phyloP scores from a whole-genome alignment of 768 basidiomycete species.

The Rhizopogon sp. region DNA sequence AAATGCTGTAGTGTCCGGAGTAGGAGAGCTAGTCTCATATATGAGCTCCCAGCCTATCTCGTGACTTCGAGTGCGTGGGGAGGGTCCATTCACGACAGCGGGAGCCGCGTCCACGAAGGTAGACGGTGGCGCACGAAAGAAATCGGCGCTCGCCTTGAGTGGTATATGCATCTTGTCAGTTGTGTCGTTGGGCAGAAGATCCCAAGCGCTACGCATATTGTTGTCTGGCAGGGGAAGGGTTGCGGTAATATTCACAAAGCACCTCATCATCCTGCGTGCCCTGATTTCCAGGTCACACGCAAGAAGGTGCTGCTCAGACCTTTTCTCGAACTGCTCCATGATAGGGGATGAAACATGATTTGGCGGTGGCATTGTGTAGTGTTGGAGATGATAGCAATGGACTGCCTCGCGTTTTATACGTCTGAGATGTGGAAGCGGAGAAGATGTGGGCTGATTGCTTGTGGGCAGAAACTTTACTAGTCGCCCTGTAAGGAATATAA shows the following conservation, averaged over 20 bases:
- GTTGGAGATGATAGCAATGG: background rate
- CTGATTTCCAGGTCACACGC: constrained; percentile 12
- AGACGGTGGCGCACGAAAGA: constrained; percentile 14
- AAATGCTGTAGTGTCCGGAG: constrained; percentile 1
- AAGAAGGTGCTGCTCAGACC: constrained; percentile 4
- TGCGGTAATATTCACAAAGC: constrained; percentile 4
- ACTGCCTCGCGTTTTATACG: constrained; percentile 13
- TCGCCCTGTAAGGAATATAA: constrained; percentile 10
- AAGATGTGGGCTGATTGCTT: constrained; percentile 6
- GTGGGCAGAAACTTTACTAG: constrained; percentile 20
- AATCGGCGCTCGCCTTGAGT: background rate
- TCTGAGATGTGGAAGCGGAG: background rate
- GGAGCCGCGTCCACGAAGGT: constrained; percentile 10
- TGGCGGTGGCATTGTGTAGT: background rate
- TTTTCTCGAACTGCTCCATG: constrained; percentile 11
- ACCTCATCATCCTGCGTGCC: constrained; percentile 12
- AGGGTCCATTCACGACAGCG: constrained; percentile 1
- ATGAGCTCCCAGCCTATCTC: constrained; percentile 2
- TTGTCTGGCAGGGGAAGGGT: constrained; percentile 15
- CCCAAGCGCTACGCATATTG: constrained; percentile 17
- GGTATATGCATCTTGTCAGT: constrained; percentile 7
- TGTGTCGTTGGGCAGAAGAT: constrained; percentile 20
- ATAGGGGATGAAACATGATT: background rate
- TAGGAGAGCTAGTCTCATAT: background rate
- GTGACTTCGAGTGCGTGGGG: background rate